These are phyloP conservation scores for Geranomyces variabilis DNA, from an alignment of 192 early-diverging fungal species.

Conservation along the genomic window DNA sequence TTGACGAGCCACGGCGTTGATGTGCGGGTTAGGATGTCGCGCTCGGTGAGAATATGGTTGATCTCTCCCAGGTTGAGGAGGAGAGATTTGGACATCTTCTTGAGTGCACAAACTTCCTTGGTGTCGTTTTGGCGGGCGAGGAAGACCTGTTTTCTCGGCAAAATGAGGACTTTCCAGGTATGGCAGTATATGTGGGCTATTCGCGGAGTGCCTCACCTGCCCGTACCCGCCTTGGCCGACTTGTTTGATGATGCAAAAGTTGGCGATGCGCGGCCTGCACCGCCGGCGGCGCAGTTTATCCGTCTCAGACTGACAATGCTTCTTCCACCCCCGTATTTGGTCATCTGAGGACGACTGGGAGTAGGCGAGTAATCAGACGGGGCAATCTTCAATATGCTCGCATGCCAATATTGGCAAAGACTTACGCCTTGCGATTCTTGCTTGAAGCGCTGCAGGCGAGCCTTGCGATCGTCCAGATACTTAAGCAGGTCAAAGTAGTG, in stretches of 20 bases:
- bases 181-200: not conserved
- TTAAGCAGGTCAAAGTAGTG: constrained; percentile 82
- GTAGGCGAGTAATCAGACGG: no score
- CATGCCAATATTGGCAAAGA: not conserved
- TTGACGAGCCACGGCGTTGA: constrained; percentile 85
- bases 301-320: constrained; percentile 61
- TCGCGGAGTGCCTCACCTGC: constrained; percentile 44
- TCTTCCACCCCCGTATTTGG: constrained; percentile 53
- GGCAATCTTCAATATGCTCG: no score
- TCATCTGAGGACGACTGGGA: no score
- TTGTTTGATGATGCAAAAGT: constrained; percentile 72
- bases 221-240: constrained; percentile 83
- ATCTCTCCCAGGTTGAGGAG: constrained; percentile 65
- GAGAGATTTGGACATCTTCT: constrained; percentile 75
- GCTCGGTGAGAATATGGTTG: constrained; percentile 70
- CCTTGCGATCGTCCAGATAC: constrained; percentile 71
- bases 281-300: constrained; percentile 67
- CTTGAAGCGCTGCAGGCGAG: constrained; percentile 62
- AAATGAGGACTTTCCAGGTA: not conserved
- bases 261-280: constrained; percentile 64
- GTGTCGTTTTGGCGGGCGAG: constrained; percentile 73
- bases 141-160: constrained; percentile 64
- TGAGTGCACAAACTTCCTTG: constrained; percentile 71
- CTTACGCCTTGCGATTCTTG: constrained; percentile 33
- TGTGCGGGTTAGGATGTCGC: constrained; percentile 73